A percentile compares a stretch with the other conserved stretches of the same genome.
phyloP scores from a whole-genome alignment of 306 rosid species.

The Castanea mollissima region DNA sequence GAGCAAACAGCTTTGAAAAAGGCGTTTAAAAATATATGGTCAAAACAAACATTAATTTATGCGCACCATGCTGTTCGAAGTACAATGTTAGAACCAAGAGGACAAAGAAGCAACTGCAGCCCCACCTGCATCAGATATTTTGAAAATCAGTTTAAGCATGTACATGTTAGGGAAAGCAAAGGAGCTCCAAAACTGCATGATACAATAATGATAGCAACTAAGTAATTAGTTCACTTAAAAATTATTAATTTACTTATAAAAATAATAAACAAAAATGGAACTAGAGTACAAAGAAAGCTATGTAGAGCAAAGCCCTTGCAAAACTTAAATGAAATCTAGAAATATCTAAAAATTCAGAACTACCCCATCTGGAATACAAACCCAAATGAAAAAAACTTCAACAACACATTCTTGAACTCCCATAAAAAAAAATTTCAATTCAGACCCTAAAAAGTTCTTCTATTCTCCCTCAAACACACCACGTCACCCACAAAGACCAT shows the following conservation, averaged over 20 bases:
- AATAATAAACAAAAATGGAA: neutral
- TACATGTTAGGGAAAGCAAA: neutral
- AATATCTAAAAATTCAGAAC: neutral
- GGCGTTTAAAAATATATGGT: neutral
- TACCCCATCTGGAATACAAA: neutral
- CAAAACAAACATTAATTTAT: neutral
- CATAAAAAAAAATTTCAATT: neutral
- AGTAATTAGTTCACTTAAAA: neutral
- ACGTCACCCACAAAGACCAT: neutral
- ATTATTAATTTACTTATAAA: neutral
- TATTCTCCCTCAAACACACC: neutral
- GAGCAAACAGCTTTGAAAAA: neutral
- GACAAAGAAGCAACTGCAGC: constrained; percentile 75
- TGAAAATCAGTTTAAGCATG: constrained; percentile 10
- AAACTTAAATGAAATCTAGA: neutral
- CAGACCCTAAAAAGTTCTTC: neutral
- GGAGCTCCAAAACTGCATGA: neutral
- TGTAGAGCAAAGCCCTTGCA: neutral
- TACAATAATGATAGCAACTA: neutral
- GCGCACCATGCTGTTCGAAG: constrained; percentile 85
- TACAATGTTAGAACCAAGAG: constrained; percentile 74
- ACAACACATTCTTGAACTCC: neutral
- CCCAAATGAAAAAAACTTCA: neutral
- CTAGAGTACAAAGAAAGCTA: neutral
- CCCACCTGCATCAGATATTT: constrained; percentile 59